phyloP scores from a whole-genome alignment of 129 eudicot genomes.

The Pittosporum tobira region DNA sequence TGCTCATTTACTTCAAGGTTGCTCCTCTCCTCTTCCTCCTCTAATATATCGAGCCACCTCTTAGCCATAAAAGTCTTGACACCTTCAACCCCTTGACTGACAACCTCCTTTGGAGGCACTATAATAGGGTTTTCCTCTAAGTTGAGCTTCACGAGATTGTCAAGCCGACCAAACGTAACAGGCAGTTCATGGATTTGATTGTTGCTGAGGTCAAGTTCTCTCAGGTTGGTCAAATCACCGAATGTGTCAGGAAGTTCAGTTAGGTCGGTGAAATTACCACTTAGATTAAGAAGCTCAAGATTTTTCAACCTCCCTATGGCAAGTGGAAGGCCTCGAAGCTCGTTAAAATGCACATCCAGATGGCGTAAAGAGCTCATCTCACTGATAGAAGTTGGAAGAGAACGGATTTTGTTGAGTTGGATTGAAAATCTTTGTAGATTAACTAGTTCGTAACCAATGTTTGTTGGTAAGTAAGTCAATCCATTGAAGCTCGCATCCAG shows the following conservation, averaged over 20 bases:
- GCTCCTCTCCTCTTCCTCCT: slow-evolving; percentile 51
- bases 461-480: slow-evolving; percentile 80
- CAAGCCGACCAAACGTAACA: slow-evolving; percentile 62
- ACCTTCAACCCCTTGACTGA: slow-evolving; percentile 54
- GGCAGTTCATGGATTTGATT: slow-evolving; percentile 83
- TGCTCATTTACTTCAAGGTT: slow-evolving; percentile 29
- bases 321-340: slow-evolving; percentile 75
- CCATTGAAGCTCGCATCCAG: slow-evolving; percentile 82
- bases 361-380: slow-evolving; percentile 61
- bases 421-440: slow-evolving; percentile 50
- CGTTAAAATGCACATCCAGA: slow-evolving; percentile 83
- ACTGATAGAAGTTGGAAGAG: slow-evolving; percentile 81
- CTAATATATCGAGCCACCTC: slow-evolving; percentile 56
- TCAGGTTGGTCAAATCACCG: slow-evolving; percentile 63
- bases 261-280: slow-evolving; percentile 85
- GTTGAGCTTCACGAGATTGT: slow-evolving; percentile 57
- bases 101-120: slow-evolving; percentile 65
- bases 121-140: slow-evolving; percentile 75
- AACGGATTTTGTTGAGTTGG: slow-evolving; percentile 71
- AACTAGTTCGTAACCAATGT: slow-evolving; percentile 67
- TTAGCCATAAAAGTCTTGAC: slow-evolving; percentile 68
- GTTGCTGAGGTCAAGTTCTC: slow-evolving; percentile 90
- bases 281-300: slow-evolving; percentile 65
- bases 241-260: slow-evolving; percentile 68
- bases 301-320: slow-evolving; percentile 59